Evolutionary conservation across 1,139 yeast species (phyloP).

Genomic region (Blastobotrys elegans): DNA sequence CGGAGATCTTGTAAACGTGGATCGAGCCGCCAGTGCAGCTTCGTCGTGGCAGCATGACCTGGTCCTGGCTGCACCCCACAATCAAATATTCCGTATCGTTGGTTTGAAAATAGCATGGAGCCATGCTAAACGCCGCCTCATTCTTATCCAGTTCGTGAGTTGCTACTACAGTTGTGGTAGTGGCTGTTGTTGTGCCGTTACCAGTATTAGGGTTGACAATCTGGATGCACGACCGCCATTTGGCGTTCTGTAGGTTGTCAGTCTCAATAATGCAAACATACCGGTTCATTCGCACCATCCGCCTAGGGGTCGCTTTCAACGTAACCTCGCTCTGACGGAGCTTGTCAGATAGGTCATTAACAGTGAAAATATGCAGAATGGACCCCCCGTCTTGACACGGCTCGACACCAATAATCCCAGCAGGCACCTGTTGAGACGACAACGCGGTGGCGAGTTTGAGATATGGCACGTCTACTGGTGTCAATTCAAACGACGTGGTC

Average conservation of each 20-base stretch:
- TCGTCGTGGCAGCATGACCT: slow-evolving; percentile 38
- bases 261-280: slow-evolving; percentile 43
- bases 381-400: slow-evolving; percentile 30
- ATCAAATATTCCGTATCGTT: slow-evolving; percentile 39
- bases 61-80: slow-evolving; percentile 45
- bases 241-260: slow-evolving; percentile 35
- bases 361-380: slow-evolving; percentile 53
- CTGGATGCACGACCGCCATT: slow-evolving; percentile 54
- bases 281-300: slow-evolving; percentile 34
- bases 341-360: slow-evolving; percentile 50
- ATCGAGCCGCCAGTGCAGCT: slow-evolving; percentile 36
- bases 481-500: slow-evolving; percentile 26
- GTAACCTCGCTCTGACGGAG: slow-evolving; percentile 42
- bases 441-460: slow-evolving; percentile 47
- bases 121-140: slow-evolving; percentile 42
- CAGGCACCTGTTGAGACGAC: slow-evolving; percentile 58
- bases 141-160: slow-evolving; percentile 34
- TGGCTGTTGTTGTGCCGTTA: too few species aligned
- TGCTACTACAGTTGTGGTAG: neutral
- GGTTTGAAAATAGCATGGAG: slow-evolving; percentile 37
- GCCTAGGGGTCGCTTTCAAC: slow-evolving; percentile 52
- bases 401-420: slow-evolving; percentile 58
- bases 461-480: slow-evolving; percentile 32
- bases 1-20: slow-evolving; percentile 42
- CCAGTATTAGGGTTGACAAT: slow-evolving; percentile 44